Evolutionary conservation across 1,284 basidiomycete species (phyloP).

Genomic region (Microbotryum lychnidis-dioicae): DNA sequence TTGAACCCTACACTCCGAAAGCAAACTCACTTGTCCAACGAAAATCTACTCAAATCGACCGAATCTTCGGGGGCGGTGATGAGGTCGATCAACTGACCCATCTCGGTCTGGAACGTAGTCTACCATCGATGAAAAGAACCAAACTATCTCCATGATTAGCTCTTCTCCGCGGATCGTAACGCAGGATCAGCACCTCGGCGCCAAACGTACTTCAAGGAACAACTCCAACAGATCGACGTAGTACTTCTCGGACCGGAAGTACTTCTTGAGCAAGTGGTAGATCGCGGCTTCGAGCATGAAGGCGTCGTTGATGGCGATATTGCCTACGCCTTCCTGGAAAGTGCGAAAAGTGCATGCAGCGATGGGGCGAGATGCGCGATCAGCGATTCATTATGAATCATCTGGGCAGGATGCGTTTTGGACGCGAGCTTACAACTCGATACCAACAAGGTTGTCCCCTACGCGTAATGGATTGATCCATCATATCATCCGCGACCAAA

Average conservation of each 20-base stretch:
- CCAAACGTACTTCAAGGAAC: constrained; percentile 62
- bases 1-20: background rate
- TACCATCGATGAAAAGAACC: constrained; percentile 41
- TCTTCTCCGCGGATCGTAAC: background rate
- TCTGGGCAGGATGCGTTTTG: background rate
- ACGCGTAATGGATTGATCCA: constrained; percentile 88
- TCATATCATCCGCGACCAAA: constrained; percentile 96
- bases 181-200: background rate
- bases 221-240: constrained; percentile 85
- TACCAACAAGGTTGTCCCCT: constrained; percentile 99
- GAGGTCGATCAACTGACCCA: constrained; percentile 91
- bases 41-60: constrained; percentile 83
- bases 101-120: constrained; percentile 87
- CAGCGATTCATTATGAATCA: background rate
- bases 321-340: constrained; percentile 54
- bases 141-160: background rate
- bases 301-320: constrained; percentile 91
- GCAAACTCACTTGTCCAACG: constrained; percentile 56
- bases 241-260: constrained; percentile 74
- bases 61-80: constrained; percentile 87
- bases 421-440: constrained; percentile 47
- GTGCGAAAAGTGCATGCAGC: background rate
- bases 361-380: no score
- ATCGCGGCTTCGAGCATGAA: constrained; percentile 96
- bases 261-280: constrained; percentile 77